phyloP scores from a whole-genome alignment of 352 stramenopile species.

The Phytophthora chlamydospora region DNA sequence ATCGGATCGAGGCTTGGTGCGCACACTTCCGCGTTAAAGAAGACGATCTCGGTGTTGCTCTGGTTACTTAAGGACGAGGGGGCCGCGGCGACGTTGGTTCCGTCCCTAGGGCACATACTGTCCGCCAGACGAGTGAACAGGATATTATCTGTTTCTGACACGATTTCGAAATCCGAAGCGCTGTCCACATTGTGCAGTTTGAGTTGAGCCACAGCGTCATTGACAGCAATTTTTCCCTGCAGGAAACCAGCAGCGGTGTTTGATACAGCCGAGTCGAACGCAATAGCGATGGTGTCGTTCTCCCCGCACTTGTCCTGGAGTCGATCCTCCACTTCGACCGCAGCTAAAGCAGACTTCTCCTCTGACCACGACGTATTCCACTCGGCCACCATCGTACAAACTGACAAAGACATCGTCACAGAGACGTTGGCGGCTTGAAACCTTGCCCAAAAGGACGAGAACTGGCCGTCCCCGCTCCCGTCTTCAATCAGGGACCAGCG shows the following conservation, averaged over 20 bases:
- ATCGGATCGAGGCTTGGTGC: conserved; percentile 4
- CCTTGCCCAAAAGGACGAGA: conserved; percentile 32
- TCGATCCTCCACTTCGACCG: conserved; percentile 14
- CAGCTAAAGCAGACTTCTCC: neutral
- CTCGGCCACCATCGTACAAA: conserved; percentile 27
- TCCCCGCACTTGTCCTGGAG: conserved; percentile 11
- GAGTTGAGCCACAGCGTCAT: conserved; percentile 10
- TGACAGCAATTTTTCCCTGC: conserved; percentile 10
- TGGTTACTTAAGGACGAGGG: neutral
- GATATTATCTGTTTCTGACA: too few relatives aligned
- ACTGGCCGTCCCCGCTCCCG: conserved; percentile 7
- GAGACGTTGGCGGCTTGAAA: conserved; percentile 16
- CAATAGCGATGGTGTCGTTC: conserved; percentile 31
- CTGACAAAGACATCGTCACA: neutral
- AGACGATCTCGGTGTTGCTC: conserved; percentile 23
- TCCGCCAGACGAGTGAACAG: conserved; percentile 38
- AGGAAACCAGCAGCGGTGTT: conserved; percentile 11
- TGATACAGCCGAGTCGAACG: conserved; percentile 23
- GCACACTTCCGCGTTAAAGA: conserved; percentile 32
- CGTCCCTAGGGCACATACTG: conserved; percentile 35
- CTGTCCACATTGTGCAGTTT: conserved; percentile 9
- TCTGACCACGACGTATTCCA: conserved; percentile 20
- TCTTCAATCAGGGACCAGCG: conserved; percentile 11
- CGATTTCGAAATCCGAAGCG: too few relatives aligned
- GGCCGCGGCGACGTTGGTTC: conserved; percentile 9